Conservation (phyloP, 192 early-diverging fungal species). For the Kappamyces sp. region DNA sequence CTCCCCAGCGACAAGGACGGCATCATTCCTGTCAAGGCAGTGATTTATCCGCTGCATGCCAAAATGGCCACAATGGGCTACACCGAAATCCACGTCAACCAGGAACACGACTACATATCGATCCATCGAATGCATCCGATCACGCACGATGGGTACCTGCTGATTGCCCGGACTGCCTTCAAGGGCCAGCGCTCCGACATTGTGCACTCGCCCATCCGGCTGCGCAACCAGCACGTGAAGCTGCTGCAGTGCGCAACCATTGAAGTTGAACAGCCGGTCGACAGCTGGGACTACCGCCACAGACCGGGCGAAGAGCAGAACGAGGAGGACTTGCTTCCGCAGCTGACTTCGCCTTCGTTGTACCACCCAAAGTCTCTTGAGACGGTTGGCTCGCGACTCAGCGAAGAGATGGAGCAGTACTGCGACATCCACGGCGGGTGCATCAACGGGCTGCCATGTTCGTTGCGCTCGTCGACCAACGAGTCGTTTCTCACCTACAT, state of each 20-base stretch:
- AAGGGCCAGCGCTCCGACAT: constrained; percentile 15
- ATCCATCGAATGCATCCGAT: constrained; percentile 89
- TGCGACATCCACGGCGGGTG: constrained; percentile 28
- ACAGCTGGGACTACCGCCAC: constrained; percentile 6
- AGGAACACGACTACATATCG: constrained; percentile 88
- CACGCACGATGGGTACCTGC: constrained; percentile 83
- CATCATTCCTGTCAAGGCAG: constrained; percentile 49
- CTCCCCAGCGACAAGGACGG: constrained; percentile 53
- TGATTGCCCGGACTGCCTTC: constrained; percentile 88
- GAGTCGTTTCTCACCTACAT: constrained; percentile 23
- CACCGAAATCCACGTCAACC: constrained; percentile 91
- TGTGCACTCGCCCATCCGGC: constrained; percentile 41
- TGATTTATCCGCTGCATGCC: constrained; percentile 69
- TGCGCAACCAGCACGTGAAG: constrained; percentile 43
- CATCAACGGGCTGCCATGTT: constrained; percentile 56
- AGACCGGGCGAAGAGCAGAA: constrained; percentile 13
- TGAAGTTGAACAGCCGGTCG: constrained; percentile 18
- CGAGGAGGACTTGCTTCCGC: constrained; percentile 12
- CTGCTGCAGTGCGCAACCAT: constrained; percentile 36
- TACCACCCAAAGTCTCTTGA: constrained; percentile 22
- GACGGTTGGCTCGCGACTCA: constrained; percentile 6
- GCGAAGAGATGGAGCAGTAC: constrained; percentile 22
- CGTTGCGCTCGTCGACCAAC: constrained; percentile 38
- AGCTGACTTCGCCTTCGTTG: constrained; percentile 19
- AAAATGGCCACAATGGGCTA: constrained; percentile 80